A percentile compares a stretch with the other conserved stretches of the same genome.
Conservation (phyloP, 345 rosid genomes). For the Excoecaria cochinchinensis region DNA sequence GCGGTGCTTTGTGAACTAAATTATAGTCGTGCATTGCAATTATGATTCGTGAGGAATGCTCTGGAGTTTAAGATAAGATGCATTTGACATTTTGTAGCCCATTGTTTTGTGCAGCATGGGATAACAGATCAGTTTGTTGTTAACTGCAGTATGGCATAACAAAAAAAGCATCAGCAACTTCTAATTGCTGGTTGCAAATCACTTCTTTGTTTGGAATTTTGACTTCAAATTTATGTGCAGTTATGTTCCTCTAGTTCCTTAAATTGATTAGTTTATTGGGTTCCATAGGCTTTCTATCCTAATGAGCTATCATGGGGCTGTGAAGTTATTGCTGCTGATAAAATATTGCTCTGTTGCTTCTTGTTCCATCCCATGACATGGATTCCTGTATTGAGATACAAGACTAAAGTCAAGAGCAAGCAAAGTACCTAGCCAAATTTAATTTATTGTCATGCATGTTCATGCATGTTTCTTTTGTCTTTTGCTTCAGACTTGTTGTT, state of each 20-base stretch:
- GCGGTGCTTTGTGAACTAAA: neutral
- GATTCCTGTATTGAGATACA: neutral
- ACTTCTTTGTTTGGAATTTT: neutral
- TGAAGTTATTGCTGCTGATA: neutral
- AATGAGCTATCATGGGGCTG: neutral
- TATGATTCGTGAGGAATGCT: neutral
- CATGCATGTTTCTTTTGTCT: neutral
- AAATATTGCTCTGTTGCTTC: neutral
- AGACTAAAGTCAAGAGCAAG: neutral
- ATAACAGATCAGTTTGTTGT: neutral
- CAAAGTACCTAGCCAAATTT: neutral
- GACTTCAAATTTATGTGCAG: neutral
- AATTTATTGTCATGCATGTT: neutral
- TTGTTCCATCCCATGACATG: neutral
- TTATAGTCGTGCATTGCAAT: neutral
- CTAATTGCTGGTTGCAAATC: neutral
- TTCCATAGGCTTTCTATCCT: neutral
- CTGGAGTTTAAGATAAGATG: neutral
- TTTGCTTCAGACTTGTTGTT: constrained; percentile 9
- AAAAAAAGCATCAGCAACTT: neutral
- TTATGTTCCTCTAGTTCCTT: no score
- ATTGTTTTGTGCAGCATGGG: neutral
- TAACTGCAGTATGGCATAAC: neutral
- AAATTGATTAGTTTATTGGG: neutral
- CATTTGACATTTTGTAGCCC: neutral